phyloP scores from a whole-genome alignment of 305 asterid species.

The Solanum hybrid region DNA sequence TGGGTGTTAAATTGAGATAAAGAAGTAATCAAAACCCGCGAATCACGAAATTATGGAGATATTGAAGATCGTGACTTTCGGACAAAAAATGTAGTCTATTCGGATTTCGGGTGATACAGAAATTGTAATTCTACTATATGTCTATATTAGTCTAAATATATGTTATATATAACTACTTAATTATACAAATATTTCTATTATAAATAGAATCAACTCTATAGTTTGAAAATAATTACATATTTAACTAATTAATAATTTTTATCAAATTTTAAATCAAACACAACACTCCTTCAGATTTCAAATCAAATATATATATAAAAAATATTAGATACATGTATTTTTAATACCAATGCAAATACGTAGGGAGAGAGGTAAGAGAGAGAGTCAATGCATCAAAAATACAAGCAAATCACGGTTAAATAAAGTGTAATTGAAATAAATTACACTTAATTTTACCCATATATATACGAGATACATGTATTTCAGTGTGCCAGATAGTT shows the following conservation, averaged over 20 bases:
- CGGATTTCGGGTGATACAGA: not conserved
- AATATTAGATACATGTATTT: no score
- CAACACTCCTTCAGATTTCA: not conserved
- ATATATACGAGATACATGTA: not conserved
- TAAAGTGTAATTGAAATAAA: no score
- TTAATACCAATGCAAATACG: not conserved
- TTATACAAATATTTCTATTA: no score
- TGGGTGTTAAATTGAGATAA: not conserved
- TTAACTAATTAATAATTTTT: no score
- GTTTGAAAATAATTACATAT: no score
- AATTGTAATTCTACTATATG: not conserved
- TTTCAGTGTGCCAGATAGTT: accelerated
- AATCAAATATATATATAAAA: no score
- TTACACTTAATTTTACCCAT: not conserved
- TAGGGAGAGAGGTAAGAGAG: not conserved
- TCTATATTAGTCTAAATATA: not conserved
- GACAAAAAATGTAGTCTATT: not conserved
- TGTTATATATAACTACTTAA: no score
- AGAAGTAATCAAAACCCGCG: no score
- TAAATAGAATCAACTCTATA: not conserved
- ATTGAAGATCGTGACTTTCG: not conserved
- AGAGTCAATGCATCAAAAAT: not conserved
- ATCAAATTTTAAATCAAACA: not conserved
- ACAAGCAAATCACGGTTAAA: not conserved
- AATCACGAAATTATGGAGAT: not conserved